Evolutionary conservation across 2,329 filamentous ascomycete genomes (phyloP), one percentile per base, ranked within the genome.

Genomic region (Fonsecaea pedrosoi): DNA sequence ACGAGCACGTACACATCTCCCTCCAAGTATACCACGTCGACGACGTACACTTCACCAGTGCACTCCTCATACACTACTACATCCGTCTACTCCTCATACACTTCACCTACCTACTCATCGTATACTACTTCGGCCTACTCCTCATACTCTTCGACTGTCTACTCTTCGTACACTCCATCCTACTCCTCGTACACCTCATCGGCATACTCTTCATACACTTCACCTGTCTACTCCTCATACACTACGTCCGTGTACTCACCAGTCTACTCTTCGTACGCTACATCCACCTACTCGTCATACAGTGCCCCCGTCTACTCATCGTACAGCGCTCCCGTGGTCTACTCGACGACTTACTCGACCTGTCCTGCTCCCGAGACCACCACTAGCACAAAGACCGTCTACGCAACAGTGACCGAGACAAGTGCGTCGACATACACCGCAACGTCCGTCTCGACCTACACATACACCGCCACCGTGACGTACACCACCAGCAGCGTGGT

Each of bases 261-360:
- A 25, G 25, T 25, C 25, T 25, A 32, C 30, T 32, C 30, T 4
- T 32, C 30, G 6, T 6, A 32, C 4, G 6, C 30, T 7, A 18
- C n/a, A 2, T 45, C 5, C 40, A 18, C 40, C 6, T 60, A 60
- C n/a, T 32, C 40, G 1, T 50, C 45, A 7, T 50, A 50, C 18
- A 48, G n/a, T 2, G 13, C 8, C 12, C 45, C 45, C 8, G 18
- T 6, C 30, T 60, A 60, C 12, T 32, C 40, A 1, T 50, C 45
- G n/a, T 50, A 50, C 45, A 48, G n/a, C 2, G 25, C 2, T 30
- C 45, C 45, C 2, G 18, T 45, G 15, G 18, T 40, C 2, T 61
- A 61, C 9, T 37, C 30, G 10, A 54, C 42, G 21, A 18, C 42
- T 12, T 60, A 60, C 45, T 32, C 30, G 9, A 60, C 58, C 6